phyloP scores from a whole-genome alignment of 805 yeast species.

The Candida namnaoensis region DNA sequence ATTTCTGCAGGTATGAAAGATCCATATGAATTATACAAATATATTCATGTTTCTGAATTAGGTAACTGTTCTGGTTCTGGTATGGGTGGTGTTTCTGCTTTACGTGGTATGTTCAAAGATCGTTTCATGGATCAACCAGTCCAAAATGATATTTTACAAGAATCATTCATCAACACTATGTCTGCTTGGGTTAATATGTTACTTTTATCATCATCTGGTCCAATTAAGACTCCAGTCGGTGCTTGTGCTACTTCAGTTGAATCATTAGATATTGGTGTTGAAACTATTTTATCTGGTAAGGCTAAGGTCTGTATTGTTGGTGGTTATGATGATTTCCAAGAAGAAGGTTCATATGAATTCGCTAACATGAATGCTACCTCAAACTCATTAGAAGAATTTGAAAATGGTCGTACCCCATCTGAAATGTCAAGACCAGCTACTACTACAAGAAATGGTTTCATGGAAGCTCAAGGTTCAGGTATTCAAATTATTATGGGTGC shows the following conservation, averaged over 20 bases:
- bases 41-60: conserved; percentile 95
- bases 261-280: conserved; percentile 93
- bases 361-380: conserved; percentile 99
- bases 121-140: conserved; percentile 90
- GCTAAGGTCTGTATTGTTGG: conserved; percentile 97
- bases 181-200: conserved; percentile 99
- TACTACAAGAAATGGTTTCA: conserved; percentile 92
- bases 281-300: conserved; percentile 85
- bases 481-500: conserved; percentile 95
- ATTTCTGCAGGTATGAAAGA: conserved; percentile 93
- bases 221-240: conserved; percentile 98
- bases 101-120: conserved; percentile 96
- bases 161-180: conserved; percentile 98
- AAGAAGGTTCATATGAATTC: conserved; percentile 96
- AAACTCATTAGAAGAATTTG: conserved; percentile 78
- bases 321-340: conserved; percentile 99
- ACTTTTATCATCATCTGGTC: conserved; percentile 94
- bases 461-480: conserved; percentile 99
- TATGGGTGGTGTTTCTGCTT: conserved; percentile 98
- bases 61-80: conserved; percentile 99
- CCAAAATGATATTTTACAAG: conserved; percentile 95
- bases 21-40: conserved; percentile 97
- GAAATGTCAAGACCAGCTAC: conserved; percentile 99
- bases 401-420: conserved; percentile 93
- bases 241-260: conserved; percentile 99